Evolutionary conservation across 2,329 filamentous ascomycete genomes (phyloP).

Genomic region (Tolypocladium cylindrosporum): DNA sequence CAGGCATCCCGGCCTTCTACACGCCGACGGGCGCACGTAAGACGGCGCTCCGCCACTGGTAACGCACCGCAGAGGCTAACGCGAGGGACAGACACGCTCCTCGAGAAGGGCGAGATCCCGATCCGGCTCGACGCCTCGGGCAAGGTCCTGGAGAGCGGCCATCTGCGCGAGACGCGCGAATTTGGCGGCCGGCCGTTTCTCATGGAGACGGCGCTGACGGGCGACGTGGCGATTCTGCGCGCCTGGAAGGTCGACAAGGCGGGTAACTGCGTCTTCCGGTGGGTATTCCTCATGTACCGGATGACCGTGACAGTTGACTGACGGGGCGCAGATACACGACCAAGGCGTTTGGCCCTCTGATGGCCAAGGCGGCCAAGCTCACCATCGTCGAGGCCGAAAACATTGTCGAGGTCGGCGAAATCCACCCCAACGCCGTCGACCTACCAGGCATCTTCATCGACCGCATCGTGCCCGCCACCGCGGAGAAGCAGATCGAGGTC

Average conservation of each 20-base stretch:
- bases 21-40: slow-evolving; percentile 62
- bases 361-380: slow-evolving; percentile 70
- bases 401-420: slow-evolving; percentile 64
- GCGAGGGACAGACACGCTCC: slow-evolving; percentile 43
- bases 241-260: slow-evolving; percentile 68
- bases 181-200: slow-evolving; percentile 66
- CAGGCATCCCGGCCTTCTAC: slow-evolving; percentile 72
- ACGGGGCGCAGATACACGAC: slow-evolving; percentile 48
- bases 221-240: slow-evolving; percentile 67
- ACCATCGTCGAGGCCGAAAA: slow-evolving; percentile 81
- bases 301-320: not conserved
- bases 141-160: slow-evolving; percentile 52
- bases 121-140: slow-evolving; percentile 50
- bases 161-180: slow-evolving; percentile 58
- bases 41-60: slow-evolving; percentile 14
- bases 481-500: slow-evolving; percentile 62
- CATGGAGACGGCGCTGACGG: slow-evolving; percentile 67
- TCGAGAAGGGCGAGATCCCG: slow-evolving; percentile 61
- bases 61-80: not conserved
- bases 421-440: slow-evolving; percentile 65
- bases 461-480: slow-evolving; percentile 65
- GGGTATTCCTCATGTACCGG: slow-evolving; percentile 3
- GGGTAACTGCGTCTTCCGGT: slow-evolving; percentile 73
- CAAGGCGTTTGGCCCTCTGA: slow-evolving; percentile 63
- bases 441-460: slow-evolving; percentile 78